A percentile compares a stretch with the other conserved stretches of the same genome.
phyloP scores from a whole-genome alignment of 208 protist genomes.

The Leishmania turanica region DNA sequence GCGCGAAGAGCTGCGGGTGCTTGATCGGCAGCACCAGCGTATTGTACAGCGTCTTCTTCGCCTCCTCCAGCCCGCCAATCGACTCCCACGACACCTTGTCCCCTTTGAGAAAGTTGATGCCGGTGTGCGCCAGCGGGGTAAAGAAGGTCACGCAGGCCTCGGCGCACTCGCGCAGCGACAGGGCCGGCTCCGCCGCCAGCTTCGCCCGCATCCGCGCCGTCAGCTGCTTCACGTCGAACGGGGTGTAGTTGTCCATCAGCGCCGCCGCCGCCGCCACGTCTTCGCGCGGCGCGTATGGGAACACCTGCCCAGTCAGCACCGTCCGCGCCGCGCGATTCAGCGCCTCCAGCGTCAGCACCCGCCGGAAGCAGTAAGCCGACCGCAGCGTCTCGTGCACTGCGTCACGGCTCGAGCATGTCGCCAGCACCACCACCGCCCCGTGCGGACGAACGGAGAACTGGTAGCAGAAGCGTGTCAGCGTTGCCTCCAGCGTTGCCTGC shows the following conservation, averaged over 20 bases:
- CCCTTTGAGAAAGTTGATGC: conserved; percentile 78
- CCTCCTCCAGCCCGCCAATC: conserved; percentile 92
- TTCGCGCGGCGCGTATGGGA: conserved; percentile 37
- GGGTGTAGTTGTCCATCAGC: conserved; percentile 90
- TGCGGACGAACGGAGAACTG: conserved; percentile 26
- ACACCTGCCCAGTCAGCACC: conserved; percentile 59
- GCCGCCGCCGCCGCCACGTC: conserved; percentile 42
- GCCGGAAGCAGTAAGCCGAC: conserved; percentile 66
- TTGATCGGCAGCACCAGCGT: conserved; percentile 95
- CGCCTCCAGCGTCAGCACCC: conserved; percentile 59
- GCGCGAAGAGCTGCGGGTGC: conserved; percentile 91
- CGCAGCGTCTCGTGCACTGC: conserved; percentile 68
- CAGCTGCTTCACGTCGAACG: conserved; percentile 80
- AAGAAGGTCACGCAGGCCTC: conserved; percentile 52
- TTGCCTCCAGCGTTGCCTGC: conserved; percentile 57
- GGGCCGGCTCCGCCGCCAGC: conserved; percentile 28
- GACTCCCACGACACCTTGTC: conserved; percentile 72
- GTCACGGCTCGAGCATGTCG: conserved; percentile 71
- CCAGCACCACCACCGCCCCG: conserved; percentile 65
- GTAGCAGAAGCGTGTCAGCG: conserved; percentile 51
- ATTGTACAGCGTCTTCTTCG: conserved; percentile 95
- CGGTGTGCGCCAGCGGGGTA: conserved; percentile 82
- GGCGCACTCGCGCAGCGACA: conserved; percentile 31
- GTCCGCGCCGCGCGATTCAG: conserved; percentile 54
- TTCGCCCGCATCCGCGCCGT: conserved; percentile 45